Evolutionary conservation across 116 monocot species (phyloP), one percentile per base, ranked within the genome.

Genomic region (Thalassia testudinum): DNA sequence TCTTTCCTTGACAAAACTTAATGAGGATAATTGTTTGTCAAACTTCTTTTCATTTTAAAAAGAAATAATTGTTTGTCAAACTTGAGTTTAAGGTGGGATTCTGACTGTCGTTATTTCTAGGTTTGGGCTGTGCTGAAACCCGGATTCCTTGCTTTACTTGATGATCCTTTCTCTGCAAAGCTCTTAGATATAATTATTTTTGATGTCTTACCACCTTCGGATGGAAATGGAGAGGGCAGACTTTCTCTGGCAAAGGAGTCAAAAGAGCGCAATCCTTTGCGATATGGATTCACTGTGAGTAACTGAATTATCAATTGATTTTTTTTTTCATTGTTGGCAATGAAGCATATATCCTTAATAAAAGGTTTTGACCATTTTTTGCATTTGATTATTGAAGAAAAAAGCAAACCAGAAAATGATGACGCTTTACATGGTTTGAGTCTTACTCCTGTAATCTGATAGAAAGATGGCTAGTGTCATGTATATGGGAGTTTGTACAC

Each of bases 91-190:
- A 34, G 10, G 30, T 48, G 45, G 5, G 19, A 45, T 23, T 50
- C 50, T 22, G 1, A 50, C 24, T 24, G 11, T 23, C 2, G 2
- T 2, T 50, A 12, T 50, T 50, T 12, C 12, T 21, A 97, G 97
- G 97, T 89, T 14, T 97, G 97, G 97, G 85, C 79, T 72, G 89
- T 97, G 52, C 52, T 97, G 49, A 97, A 97, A 70, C 89, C 97
- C 51, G 97, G 97, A 27, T 97, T 97, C 56, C 72, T 97, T 72
- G 97, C 89, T 29, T 77, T 97, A 27, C 77, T 97, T 60, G 77
- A 85, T 67, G 89, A 97, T 79, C 97, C 97, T 54, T 77, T 89
- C 53, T 72, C 71, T 71, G 52, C 77, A 19, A 84, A 89, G 56
- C 75, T 89, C 27, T 77, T 97, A 52, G 97, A 97, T 62, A 89